phyloP scores from a whole-genome alignment of 2,329 filamentous ascomycete genomes.

The Trichoderma koningii region DNA sequence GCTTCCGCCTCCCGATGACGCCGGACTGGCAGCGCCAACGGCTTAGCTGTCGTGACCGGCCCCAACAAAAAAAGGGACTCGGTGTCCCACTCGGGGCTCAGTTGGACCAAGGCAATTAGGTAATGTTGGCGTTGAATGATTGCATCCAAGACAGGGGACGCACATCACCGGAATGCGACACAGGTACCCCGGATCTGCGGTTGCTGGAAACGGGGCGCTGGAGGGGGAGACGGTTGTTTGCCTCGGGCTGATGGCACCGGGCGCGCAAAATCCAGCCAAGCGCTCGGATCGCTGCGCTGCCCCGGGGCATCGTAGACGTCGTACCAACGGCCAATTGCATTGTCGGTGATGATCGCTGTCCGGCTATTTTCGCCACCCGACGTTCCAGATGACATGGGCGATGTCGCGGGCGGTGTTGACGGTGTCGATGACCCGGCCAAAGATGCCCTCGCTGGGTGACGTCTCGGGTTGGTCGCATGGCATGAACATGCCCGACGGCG shows the following conservation, averaged over 20 bases:
- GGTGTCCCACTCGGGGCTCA: background rate
- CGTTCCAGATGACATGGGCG: slow-evolving; percentile 71
- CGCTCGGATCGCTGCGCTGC: slow-evolving; percentile 19
- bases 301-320: slow-evolving; percentile 2
- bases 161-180: slow-evolving; percentile 19
- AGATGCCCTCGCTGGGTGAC: slow-evolving; percentile 62
- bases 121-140: slow-evolving; percentile 10
- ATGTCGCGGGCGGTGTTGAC: slow-evolving; percentile 73
- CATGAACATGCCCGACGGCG: slow-evolving; percentile 88
- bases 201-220: background rate
- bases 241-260: background rate
- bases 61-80: slow-evolving; percentile 24
- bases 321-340: slow-evolving; percentile 10
- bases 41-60: slow-evolving; percentile 7
- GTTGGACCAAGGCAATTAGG: slow-evolving; percentile 4
- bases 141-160: slow-evolving; percentile 4
- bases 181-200: slow-evolving; percentile 19
- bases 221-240: slow-evolving; percentile 5
- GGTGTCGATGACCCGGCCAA: slow-evolving; percentile 80
- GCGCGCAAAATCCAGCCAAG: background rate
- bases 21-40: slow-evolving; percentile 11
- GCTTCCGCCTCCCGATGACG: slow-evolving; percentile 26
- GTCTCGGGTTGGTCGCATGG: slow-evolving; percentile 75
- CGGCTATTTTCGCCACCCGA: slow-evolving; percentile 61
- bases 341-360: background rate